Evolutionary conservation across 305 asterid species (phyloP).

Genomic region (Coffea humblotiana): DNA sequence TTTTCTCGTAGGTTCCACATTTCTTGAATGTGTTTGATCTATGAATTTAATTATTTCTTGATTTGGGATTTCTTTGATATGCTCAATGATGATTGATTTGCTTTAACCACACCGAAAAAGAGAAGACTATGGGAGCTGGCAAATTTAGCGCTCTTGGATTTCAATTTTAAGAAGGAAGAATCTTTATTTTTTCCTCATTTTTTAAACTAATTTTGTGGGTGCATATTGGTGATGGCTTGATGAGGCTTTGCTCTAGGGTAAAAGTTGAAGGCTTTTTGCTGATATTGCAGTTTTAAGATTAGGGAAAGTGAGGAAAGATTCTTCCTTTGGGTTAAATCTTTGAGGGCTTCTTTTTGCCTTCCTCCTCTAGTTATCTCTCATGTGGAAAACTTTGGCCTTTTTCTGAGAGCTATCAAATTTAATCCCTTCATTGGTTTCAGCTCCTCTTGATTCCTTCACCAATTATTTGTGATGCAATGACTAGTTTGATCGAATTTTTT

Average conservation of each 20-base stretch:
- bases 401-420: slow-evolving; percentile 19
- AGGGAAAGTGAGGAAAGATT: slow-evolving; percentile 4
- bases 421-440: not conserved
- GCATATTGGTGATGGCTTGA: slow-evolving; percentile 17
- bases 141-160: slow-evolving; percentile 13
- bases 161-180: slow-evolving; percentile 4
- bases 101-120: slow-evolving; percentile 40
- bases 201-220: slow-evolving; percentile 2
- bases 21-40: not conserved
- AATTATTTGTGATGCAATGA: not conserved
- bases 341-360: slow-evolving; percentile 2
- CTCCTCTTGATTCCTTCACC: not conserved
- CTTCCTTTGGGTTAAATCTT: slow-evolving; percentile 12
- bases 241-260: slow-evolving; percentile 21
- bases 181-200: slow-evolving; percentile 5
- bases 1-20: slow-evolving; percentile 67
- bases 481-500: not conserved
- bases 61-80: not conserved
- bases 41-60: not conserved
- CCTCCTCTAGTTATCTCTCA: slow-evolving; percentile 10
- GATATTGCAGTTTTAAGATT: not conserved
- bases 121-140: slow-evolving; percentile 6
- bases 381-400: slow-evolving; percentile 33
- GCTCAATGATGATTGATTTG: slow-evolving; percentile 37
- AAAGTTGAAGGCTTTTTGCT: slow-evolving; percentile 23